Conservation (phyloP, 108 stramenopile genomes). For the Nitzschia sp. region DNA sequence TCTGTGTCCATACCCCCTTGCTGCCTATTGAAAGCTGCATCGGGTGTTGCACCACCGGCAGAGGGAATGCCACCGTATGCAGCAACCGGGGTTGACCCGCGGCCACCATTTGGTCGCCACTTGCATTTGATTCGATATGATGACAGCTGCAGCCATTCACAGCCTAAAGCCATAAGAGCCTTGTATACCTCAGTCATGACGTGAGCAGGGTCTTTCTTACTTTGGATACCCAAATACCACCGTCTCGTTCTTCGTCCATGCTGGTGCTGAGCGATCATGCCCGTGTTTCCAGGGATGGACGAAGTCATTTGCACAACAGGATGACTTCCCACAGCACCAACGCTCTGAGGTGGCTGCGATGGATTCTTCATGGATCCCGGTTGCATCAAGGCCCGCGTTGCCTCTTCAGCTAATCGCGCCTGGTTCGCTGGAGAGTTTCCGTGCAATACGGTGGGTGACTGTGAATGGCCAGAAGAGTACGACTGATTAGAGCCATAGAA, state of each 20-base stretch:
- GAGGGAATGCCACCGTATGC: conserved; percentile 39
- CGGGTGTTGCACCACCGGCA: conserved; percentile 65
- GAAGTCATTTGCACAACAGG: conserved; percentile 87
- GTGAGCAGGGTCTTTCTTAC: conserved; percentile 98
- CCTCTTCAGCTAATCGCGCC: conserved; percentile 77
- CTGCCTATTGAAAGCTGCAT: conserved; percentile 50
- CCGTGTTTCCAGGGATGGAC: conserved; percentile 88
- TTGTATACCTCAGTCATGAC: conserved; percentile 99
- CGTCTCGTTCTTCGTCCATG: conserved; percentile 87
- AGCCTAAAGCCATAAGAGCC: conserved; percentile 92
- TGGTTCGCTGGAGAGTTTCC: conserved; percentile 42
- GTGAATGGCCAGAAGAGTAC: conserved; percentile 37
- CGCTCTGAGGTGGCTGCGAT: conserved; percentile 43
- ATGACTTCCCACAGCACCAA: conserved; percentile 50
- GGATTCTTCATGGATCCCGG: conserved; percentile 43
- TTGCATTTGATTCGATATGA: conserved; percentile 95
- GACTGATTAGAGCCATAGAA: conserved; percentile 38
- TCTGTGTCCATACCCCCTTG: conserved; percentile 25
- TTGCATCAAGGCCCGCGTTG: conserved; percentile 78
- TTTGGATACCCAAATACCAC: conserved; percentile 99
- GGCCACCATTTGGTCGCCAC: conserved; percentile 83
- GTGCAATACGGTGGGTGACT: conserved; percentile 40
- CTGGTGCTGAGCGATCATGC: conserved; percentile 91
- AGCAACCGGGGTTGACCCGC: neutral
- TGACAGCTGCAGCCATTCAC: conserved; percentile 93